A percentile compares a stretch with the other conserved stretches of the same genome.
phyloP scores from a whole-genome alignment of 495 filamentous ascomycete genomes.

The Penicillium lagena region DNA sequence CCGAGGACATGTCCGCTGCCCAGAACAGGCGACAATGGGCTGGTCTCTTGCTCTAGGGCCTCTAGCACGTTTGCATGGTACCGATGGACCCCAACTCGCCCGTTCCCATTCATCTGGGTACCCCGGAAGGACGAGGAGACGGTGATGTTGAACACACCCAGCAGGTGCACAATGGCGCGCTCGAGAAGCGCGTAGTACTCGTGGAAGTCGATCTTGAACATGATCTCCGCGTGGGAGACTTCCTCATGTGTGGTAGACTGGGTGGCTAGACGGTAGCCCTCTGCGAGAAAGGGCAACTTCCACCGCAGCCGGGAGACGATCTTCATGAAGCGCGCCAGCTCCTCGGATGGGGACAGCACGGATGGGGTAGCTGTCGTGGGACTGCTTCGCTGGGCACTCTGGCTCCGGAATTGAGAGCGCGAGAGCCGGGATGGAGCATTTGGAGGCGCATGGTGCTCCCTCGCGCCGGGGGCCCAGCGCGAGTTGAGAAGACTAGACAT shows the following conservation, averaged over 20 bases:
- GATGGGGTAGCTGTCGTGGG: background rate
- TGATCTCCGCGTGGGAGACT: conserved; percentile 43
- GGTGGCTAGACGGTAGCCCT: conserved; percentile 44
- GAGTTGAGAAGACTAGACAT: conserved; percentile 24
- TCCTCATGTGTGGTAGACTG: conserved; percentile 12
- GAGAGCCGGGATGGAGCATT: background rate
- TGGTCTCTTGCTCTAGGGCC: conserved; percentile 40
- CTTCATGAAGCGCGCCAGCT: conserved; percentile 48
- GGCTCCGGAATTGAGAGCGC: conserved; percentile 7
- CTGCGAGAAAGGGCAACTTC: conserved; percentile 52
- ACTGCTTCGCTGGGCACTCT: background rate
- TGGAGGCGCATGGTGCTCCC: background rate
- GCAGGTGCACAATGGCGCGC: conserved; percentile 54
- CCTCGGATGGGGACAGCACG: conserved; percentile 26
- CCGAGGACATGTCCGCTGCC: conserved; percentile 38
- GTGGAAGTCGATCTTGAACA: conserved; percentile 68
- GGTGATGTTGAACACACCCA: conserved; percentile 48
- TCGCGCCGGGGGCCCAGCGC: conserved; percentile 22
- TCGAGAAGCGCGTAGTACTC: conserved; percentile 65
- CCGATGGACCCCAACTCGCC: conserved; percentile 28
- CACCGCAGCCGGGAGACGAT: conserved; percentile 52
- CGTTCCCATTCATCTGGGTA: conserved; percentile 5
- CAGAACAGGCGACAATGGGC: conserved; percentile 46
- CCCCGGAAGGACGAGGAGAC: conserved; percentile 19
- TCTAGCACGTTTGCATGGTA: conserved; percentile 62